phyloP scores from a whole-genome alignment of 495 filamentous ascomycete species.

The Penicillium macrosclerotiorum region DNA sequence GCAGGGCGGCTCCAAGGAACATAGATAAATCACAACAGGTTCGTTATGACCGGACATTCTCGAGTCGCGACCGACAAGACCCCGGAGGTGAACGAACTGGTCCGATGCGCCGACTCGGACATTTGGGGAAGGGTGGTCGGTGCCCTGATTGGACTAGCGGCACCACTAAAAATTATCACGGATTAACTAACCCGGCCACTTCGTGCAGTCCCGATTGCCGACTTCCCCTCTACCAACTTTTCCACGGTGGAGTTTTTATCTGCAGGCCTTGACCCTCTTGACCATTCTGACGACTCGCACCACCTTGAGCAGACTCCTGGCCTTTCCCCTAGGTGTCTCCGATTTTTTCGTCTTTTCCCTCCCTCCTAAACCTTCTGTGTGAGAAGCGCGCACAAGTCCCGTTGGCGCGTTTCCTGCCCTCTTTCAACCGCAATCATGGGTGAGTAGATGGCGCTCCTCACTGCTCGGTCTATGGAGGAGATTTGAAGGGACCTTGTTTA shows the following conservation, averaged over 20 bases:
- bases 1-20: no score
- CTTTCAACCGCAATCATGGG: slow-evolving; percentile 79
- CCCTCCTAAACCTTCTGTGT: slow-evolving; percentile 20
- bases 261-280: slow-evolving; percentile 17
- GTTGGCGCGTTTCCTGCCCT: slow-evolving; percentile 45
- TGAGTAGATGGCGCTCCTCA: slow-evolving; percentile 48
- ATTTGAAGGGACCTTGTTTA: not conserved
- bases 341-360: slow-evolving; percentile 20
- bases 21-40: no score
- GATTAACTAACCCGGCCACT: slow-evolving; percentile 40
- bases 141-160: slow-evolving; percentile 47
- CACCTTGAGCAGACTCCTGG: slow-evolving; percentile 13
- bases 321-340: slow-evolving; percentile 11
- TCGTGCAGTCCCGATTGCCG: slow-evolving; percentile 28
- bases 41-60: no score
- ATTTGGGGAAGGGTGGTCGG: no score
- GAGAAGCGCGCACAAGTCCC: slow-evolving; percentile 47
- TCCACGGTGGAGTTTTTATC: slow-evolving; percentile 37
- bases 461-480: not conserved
- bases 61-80: no score
- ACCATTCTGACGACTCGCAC: slow-evolving; percentile 12
- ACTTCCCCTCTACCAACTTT: slow-evolving; percentile 43
- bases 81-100: no score
- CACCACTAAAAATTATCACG: slow-evolving; percentile 52
- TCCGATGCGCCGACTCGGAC: no score